A percentile compares a stretch with the other conserved stretches of the same genome.
These are phyloP conservation scores for Fusarium sp. DNA, from an alignment of 2,329 filamentous ascomycete species.

Conservation along the genomic window DNA sequence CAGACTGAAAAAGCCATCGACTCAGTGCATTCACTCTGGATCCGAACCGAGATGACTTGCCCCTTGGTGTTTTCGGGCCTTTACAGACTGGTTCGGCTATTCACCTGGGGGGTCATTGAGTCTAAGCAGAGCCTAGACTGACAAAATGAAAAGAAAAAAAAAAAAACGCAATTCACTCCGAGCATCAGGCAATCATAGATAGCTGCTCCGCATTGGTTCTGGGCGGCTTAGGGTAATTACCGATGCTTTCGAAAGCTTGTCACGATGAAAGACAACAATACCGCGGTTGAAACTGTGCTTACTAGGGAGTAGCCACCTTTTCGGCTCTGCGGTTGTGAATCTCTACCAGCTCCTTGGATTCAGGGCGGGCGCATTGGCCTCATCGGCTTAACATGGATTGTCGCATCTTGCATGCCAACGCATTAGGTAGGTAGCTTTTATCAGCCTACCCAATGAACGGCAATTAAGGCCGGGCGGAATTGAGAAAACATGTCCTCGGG, in stretches of 20 bases:
- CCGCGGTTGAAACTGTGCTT: neutral
- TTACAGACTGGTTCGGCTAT: conserved; percentile 36
- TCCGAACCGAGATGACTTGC: conserved; percentile 45
- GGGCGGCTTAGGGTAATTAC: neutral
- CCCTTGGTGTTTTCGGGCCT: conserved; percentile 40
- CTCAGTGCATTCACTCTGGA: conserved; percentile 18
- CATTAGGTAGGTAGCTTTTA: conserved; percentile 25
- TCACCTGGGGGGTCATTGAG: conserved; percentile 16
- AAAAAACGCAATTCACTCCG: conserved; percentile 35
- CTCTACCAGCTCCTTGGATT: conserved; percentile 42
- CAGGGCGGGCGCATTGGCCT: conserved; percentile 43
- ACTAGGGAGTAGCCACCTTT: conserved; percentile 11
- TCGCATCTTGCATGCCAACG: conserved; percentile 34
- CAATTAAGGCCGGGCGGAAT: conserved; percentile 12
- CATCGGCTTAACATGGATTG: conserved; percentile 36
- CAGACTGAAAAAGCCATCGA: conserved; percentile 25
- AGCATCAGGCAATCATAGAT: conserved; percentile 18
- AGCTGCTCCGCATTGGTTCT: neutral
- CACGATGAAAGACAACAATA: neutral
- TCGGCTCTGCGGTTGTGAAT: conserved; percentile 20
- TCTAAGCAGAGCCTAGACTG: conserved; percentile 34
- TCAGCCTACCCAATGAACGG: conserved; percentile 20
- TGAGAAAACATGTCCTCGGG: conserved; percentile 22
- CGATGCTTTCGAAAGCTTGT: neutral
- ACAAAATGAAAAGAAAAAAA: conserved; percentile 15